phyloP scores from a whole-genome alignment of 2,329 filamentous ascomycete species.

The Sclerotinia subarctica region DNA sequence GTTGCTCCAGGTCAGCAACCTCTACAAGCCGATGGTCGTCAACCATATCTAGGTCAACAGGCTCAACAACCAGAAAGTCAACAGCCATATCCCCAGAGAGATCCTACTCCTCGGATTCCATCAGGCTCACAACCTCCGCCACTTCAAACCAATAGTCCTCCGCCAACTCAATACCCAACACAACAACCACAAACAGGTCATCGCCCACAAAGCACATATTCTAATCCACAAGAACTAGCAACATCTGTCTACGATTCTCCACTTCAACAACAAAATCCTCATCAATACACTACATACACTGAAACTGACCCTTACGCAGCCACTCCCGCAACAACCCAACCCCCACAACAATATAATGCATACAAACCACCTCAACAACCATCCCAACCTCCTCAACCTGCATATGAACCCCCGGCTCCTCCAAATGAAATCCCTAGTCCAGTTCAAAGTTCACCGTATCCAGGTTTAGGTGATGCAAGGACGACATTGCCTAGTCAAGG shows the following conservation, averaged over 20 bases:
- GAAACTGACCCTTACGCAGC: constrained; percentile 35
- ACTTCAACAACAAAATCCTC: constrained; percentile 48
- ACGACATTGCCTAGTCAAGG: constrained; percentile 47
- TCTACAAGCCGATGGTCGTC: constrained; percentile 39
- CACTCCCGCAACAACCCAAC: constrained; percentile 25
- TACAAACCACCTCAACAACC: constrained; percentile 33
- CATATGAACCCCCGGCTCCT: constrained; percentile 36
- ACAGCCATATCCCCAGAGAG: constrained; percentile 51
- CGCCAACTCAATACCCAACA: constrained; percentile 48
- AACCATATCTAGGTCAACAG: constrained; percentile 47
- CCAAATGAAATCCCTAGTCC: constrained; percentile 32
- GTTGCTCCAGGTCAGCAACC: constrained; percentile 42
- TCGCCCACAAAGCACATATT: constrained; percentile 65
- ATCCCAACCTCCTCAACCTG: constrained; percentile 25
- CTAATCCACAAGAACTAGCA: constrained; percentile 72
- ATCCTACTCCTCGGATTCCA: constrained; percentile 50
- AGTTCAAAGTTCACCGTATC: constrained; percentile 31
- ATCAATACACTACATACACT: constrained; percentile 35
- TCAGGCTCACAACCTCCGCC: constrained; percentile 48
- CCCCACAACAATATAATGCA: constrained; percentile 36
- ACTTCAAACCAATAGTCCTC: constrained; percentile 51
- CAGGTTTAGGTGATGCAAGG: constrained; percentile 44
- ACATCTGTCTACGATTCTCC: constrained; percentile 77
- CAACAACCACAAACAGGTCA: constrained; percentile 46
- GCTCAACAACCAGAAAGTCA: constrained; percentile 39